phyloP scores from a whole-genome alignment of 2,329 filamentous ascomycete species.

The Diaporthe sp. region DNA sequence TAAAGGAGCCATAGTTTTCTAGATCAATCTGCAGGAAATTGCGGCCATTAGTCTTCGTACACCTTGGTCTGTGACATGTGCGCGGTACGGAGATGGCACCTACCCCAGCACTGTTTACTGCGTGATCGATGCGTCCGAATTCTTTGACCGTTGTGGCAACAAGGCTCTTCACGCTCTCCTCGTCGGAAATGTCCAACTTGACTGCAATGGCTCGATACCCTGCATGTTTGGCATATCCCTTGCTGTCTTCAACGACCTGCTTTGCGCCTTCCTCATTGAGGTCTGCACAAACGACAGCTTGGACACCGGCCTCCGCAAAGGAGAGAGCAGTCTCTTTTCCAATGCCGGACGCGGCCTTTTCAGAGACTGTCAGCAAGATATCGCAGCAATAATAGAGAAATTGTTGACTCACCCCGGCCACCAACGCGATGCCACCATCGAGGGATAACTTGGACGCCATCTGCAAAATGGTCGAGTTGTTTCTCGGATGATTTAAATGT shows the following conservation, averaged over 20 bases:
- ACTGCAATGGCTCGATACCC: neutral
- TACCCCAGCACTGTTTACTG: constrained; percentile 35
- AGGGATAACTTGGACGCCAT: constrained; percentile 14
- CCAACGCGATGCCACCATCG: constrained; percentile 24
- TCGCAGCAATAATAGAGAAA: neutral
- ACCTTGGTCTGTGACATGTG: too few species aligned
- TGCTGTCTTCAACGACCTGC: constrained; percentile 30
- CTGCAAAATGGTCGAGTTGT: neutral
- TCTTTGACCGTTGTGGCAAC: neutral
- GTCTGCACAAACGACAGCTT: constrained; percentile 32
- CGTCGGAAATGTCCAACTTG: constrained; percentile 8
- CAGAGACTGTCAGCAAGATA: neutral
- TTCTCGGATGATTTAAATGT: too few species aligned
- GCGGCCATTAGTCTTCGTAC: too few species aligned
- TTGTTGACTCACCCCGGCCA: constrained; percentile 11
- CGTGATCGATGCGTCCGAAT: constrained; percentile 27
- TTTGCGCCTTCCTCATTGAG: constrained; percentile 27
- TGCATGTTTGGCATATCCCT: neutral
- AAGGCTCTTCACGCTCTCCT: constrained; percentile 1
- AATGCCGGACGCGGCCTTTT: constrained; percentile 29
- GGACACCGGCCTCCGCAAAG: constrained; percentile 27
- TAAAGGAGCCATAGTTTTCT: too few species aligned
- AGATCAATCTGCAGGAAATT: too few species aligned
- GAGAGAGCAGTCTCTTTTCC: constrained; percentile 31
- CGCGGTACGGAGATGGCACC: neutral